These are phyloP conservation scores for Hirschfeldia incana DNA, from an alignment of 345 rosid genomes.

Conservation along the genomic window DNA sequence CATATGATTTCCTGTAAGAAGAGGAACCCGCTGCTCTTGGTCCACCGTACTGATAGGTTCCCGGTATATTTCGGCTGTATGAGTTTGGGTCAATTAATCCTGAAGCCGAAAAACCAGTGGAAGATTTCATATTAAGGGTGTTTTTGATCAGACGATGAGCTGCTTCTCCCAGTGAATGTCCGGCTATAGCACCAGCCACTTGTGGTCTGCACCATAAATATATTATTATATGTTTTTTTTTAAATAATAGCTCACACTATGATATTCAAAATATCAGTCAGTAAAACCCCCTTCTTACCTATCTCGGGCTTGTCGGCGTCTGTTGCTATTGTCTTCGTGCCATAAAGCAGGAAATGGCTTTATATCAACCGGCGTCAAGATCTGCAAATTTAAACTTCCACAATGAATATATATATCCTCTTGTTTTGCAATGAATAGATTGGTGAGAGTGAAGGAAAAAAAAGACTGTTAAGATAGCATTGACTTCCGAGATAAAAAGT, in stretches of 20 bases:
- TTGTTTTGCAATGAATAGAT: slow-evolving; percentile 11
- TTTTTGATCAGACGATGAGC: slow-evolving; percentile 97
- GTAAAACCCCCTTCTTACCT: slow-evolving; percentile 47
- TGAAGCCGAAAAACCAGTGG: slow-evolving; percentile 55
- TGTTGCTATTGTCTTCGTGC: slow-evolving; percentile 84
- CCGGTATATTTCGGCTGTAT: slow-evolving; percentile 43
- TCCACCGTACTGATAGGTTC: slow-evolving; percentile 43
- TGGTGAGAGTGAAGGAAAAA: not conserved
- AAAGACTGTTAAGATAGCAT: not conserved
- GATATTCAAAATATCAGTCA: not conserved
- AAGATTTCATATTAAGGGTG: slow-evolving; percentile 71
- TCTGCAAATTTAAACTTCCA: slow-evolving; percentile 47
- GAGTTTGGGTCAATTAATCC: slow-evolving; percentile 50
- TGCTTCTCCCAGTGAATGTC: slow-evolving; percentile 80
- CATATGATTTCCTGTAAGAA: slow-evolving; percentile 53
- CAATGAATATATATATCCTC: slow-evolving; percentile 5
- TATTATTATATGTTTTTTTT: not conserved
- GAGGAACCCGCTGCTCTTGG: slow-evolving; percentile 60
- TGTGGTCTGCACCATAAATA: slow-evolving; percentile 59
- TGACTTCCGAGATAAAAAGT: not conserved
- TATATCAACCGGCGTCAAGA: slow-evolving; percentile 63
- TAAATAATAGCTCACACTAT: not conserved
- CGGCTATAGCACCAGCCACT: slow-evolving; percentile 79
- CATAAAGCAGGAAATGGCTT: slow-evolving; percentile 83
- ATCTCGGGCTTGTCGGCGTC: slow-evolving; percentile 80